These are phyloP conservation scores for Fusarium pilosicola DNA, from an alignment of 2,329 filamentous ascomycete species.

Conservation along the genomic window DNA sequence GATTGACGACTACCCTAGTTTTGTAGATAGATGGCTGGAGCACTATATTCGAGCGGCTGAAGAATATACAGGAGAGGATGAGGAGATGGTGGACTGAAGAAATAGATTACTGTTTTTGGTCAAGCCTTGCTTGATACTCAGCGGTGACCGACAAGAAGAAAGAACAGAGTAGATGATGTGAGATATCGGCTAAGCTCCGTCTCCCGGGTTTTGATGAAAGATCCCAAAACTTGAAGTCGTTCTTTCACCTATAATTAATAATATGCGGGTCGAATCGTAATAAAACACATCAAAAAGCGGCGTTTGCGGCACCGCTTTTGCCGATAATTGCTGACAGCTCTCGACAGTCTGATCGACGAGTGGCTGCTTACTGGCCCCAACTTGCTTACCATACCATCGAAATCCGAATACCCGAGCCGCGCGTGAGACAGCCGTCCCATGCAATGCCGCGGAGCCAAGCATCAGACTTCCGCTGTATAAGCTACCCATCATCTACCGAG, in stretches of 20 bases:
- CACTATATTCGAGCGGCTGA: neutral
- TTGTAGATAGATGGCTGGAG: neutral
- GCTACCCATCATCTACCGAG: neutral
- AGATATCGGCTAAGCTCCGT: neutral
- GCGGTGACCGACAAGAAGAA: neutral
- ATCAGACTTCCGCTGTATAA: no score
- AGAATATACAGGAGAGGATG: neutral
- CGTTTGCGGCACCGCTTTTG: neutral
- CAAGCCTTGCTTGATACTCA: no score
- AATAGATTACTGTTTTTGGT: neutral
- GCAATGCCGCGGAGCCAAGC: neutral
- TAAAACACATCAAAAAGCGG: neutral
- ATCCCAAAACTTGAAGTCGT: neutral
- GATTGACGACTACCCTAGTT: neutral
- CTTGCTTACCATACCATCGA: neutral
- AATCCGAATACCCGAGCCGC: neutral
- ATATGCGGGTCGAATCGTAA: accelerated
- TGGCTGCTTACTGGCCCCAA: neutral
- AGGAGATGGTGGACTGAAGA: neutral
- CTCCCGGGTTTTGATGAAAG: accelerated
- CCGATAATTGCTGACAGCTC: neutral
- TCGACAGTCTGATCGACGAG: neutral
- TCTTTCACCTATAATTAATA: neutral
- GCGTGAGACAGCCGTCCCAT: neutral
- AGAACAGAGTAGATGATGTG: neutral